Evolutionary conservation across 345 rosid genomes (phyloP), one percentile per base, ranked within the genome.

Genomic region (Excoecaria cochinchinensis): DNA sequence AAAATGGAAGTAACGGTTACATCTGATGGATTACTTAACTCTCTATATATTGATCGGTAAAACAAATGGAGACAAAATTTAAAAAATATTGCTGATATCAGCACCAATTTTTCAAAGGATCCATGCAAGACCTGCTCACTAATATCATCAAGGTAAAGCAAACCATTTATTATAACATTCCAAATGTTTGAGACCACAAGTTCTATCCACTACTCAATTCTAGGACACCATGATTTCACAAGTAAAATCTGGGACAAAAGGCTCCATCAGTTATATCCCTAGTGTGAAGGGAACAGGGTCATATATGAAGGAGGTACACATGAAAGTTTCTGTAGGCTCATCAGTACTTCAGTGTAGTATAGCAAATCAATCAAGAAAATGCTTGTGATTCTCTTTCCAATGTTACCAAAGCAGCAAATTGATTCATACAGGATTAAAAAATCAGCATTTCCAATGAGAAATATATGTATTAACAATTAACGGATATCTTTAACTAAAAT

Each of bases 291-390:
- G 8, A 31, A 55, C 56, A 60, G 56, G 55, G 64, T 50, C 21
- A 47, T 22, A 65, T 44, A 14, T 8, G 55, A 13, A 71, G 40
- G 22, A 71, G 42, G 22, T 14, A 71, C 21, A 44, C 22, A 57
- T 24, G 4, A 61, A n/a, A 10, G 2, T 12, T 58, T 19, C 70
- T 64, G 11, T 55, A 64, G 48, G 39, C 12, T 17, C 73, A 53
- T 52, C 52, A 38, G 70, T 67, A 69, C 72, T 70, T 79, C 56
- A 47, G 22, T 40, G 48, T 58, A 72, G 12, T 59, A 38, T 31
- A 21, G 42, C 5, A 12, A 58, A 39, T 44, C 25, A 72, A 31
- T 58, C 2, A 22, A 22, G 38, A 59, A 24, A 24, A 14, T 17
- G 60, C 12, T 31, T 22, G 15, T 22, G 24, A 59, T 56, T 4